Evolutionary conservation across 2,329 filamentous ascomycete species (phyloP).

Genomic region (Hymenoscyphus fructigenus): DNA sequence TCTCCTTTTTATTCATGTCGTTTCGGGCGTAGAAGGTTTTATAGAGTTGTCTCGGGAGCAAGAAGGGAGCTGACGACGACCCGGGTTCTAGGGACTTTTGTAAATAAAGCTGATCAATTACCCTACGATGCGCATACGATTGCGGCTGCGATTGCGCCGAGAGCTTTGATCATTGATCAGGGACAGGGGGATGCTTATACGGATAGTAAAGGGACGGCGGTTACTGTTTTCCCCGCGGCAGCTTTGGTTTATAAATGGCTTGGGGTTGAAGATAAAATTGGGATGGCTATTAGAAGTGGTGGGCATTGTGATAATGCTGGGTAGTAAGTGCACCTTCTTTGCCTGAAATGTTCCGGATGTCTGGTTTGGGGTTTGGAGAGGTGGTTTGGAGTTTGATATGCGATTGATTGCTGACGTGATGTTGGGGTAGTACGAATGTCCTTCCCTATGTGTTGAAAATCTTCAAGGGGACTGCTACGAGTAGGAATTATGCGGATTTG

Average conservation of each 20-base stretch:
- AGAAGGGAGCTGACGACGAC: too few species aligned
- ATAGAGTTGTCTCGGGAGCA: too few species aligned
- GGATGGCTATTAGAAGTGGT: conserved; percentile 46
- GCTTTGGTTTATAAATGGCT: conserved; percentile 38
- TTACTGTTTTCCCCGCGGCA: conserved; percentile 37
- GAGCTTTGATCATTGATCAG: conserved; percentile 38
- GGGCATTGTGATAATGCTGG: conserved; percentile 51
- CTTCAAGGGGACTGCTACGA: conserved; percentile 46
- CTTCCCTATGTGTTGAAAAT: conserved; percentile 50
- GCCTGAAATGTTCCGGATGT: not conserved
- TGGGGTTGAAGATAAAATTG: conserved; percentile 39
- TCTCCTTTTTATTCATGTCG: too few species aligned
- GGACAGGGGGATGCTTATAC: conserved; percentile 45
- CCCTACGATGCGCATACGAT: conserved; percentile 40
- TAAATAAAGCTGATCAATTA: conserved; percentile 34
- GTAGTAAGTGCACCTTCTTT: conserved; percentile 40
- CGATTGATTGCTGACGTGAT: not conserved
- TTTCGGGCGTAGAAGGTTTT: too few species aligned
- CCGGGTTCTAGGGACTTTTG: conserved; percentile 36
- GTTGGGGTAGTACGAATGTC: conserved; percentile 41
- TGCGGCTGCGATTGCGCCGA: conserved; percentile 38
- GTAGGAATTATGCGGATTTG: conserved; percentile 46
- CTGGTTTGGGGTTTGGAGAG: not conserved
- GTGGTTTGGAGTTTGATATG: not conserved
- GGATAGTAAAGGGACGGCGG: conserved; percentile 48